Evolutionary conservation across 805 yeast genomes (phyloP).

Genomic region (Yamadazyma tumulicola): DNA sequence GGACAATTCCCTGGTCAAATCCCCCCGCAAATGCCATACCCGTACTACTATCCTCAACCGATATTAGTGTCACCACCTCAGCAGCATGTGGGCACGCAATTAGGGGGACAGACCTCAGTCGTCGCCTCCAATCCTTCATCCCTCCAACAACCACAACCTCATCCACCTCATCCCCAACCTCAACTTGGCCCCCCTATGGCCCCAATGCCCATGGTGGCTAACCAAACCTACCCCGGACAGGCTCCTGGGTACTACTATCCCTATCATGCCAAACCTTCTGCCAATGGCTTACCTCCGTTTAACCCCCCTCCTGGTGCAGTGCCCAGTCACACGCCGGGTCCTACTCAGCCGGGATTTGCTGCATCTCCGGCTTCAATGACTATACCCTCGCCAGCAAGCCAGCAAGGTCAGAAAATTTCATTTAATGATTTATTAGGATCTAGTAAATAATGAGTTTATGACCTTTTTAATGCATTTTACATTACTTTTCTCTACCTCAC

Average conservation of each 20-base stretch:
- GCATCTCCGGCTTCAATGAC: background rate
- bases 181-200: background rate
- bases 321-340: too few relatives aligned
- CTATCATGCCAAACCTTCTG: background rate
- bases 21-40: slow-evolving; percentile 10
- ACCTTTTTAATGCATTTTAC: slow-evolving; percentile 3
- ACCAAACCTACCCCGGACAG: slow-evolving; percentile 8
- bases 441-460: slow-evolving; percentile 17
- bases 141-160: background rate
- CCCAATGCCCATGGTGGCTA: too few relatives aligned
- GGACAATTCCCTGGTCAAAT: slow-evolving; percentile 3
- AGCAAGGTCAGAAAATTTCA: slow-evolving; percentile 35
- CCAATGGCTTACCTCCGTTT: slow-evolving; percentile 5
- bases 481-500: too few relatives aligned
- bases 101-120: too few relatives aligned
- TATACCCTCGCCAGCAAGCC: background rate
- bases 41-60: too few relatives aligned
- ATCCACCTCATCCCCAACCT: slow-evolving; percentile 1
- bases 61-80: too few relatives aligned
- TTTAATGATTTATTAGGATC: slow-evolving; percentile 39
- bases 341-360: too few relatives aligned
- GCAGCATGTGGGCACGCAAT: too few relatives aligned
- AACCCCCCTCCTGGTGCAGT: slow-evolving; percentile 4
- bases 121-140: slow-evolving; percentile 4
- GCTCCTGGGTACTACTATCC: slow-evolving; percentile 7